Evolutionary conservation across 495 filamentous ascomycete genomes (phyloP).

Genomic region (Letharia columbiana): DNA sequence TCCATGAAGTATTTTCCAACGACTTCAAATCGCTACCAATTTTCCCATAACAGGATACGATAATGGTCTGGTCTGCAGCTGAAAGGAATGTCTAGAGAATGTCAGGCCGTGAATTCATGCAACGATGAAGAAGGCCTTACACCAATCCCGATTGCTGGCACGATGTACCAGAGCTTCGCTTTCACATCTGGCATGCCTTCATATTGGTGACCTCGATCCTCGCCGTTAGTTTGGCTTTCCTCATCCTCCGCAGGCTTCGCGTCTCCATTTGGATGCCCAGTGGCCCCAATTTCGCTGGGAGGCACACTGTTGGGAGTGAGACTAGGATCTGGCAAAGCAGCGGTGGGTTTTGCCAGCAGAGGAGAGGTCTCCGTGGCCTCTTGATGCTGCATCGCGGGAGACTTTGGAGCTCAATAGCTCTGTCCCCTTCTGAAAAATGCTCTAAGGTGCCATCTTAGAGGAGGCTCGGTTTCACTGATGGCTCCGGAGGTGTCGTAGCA

Average conservation of each 20-base stretch:
- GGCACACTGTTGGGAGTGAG: background rate
- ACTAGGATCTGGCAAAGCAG: background rate
- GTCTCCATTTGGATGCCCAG: background rate
- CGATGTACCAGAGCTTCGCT: slow-evolving; percentile 37
- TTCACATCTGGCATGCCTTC: slow-evolving; percentile 31
- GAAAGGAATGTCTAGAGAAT: slow-evolving; percentile 53
- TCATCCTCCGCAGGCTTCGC: slow-evolving; percentile 15
- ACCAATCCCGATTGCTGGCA: slow-evolving; percentile 46
- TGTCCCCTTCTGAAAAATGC: background rate
- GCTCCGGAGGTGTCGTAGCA: background rate
- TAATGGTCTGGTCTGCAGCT: slow-evolving; percentile 74
- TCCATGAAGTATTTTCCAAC: slow-evolving; percentile 74
- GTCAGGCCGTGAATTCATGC: background rate
- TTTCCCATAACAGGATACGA: slow-evolving; percentile 67
- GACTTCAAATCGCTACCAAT: slow-evolving; percentile 76
- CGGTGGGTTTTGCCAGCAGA: slow-evolving; percentile 6
- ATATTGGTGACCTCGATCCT: slow-evolving; percentile 13
- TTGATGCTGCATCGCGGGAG: background rate
- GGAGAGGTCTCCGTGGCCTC: slow-evolving; percentile 21
- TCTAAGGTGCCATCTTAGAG: background rate
- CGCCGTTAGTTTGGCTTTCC: slow-evolving; percentile 11
- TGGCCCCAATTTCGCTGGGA: background rate
- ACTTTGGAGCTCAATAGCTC: background rate
- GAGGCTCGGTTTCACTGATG: background rate
- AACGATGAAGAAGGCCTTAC: slow-evolving; percentile 28